These are phyloP conservation scores for Aspergillus brunneoviolaceus DNA, from an alignment of 2,329 filamentous ascomycete genomes.

Conservation along the genomic window DNA sequence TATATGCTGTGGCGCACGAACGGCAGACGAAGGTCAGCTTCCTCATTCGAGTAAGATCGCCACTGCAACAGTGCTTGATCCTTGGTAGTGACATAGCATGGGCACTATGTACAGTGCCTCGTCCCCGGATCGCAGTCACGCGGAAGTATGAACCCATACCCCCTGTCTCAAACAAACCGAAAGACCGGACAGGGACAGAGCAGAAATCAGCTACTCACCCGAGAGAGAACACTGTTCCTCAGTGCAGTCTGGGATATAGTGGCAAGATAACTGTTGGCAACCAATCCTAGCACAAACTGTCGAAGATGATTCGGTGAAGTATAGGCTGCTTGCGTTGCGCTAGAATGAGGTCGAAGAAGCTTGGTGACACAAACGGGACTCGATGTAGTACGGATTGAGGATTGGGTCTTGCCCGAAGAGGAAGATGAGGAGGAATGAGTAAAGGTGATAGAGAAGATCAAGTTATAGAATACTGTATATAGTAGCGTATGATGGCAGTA, in stretches of 20 bases:
- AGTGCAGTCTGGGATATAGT: not conserved
- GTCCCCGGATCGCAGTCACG: not conserved
- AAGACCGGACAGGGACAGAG: not conserved
- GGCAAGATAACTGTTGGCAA: constrained; percentile 15
- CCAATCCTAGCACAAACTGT: constrained; percentile 13
- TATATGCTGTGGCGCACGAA: not conserved
- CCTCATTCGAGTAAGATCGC: not conserved
- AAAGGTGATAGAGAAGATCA: not conserved
- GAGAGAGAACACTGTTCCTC: not conserved
- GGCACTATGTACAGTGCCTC: not conserved
- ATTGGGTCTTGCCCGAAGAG: not conserved
- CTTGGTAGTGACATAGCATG: not conserved
- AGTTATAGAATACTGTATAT: not conserved
- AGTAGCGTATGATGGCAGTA: not conserved
- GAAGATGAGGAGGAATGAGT: not conserved
- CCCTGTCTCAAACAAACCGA: not conserved
- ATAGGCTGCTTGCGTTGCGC: constrained; percentile 8
- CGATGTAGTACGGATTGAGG: not conserved
- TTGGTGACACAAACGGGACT: constrained; percentile 19
- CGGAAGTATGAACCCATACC: not conserved
- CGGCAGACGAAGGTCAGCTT: not conserved
- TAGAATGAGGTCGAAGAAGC: constrained; percentile 11
- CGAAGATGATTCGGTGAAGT: constrained; percentile 3
- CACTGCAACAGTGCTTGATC: not conserved
- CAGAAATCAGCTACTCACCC: constrained; percentile 2